Percentiles rank a stretch among this genome's conserved stretches.
phyloP scores from a whole-genome alignment of 1,284 basidiomycete species.

The Apiotrichum akiyoshidainum region DNA sequence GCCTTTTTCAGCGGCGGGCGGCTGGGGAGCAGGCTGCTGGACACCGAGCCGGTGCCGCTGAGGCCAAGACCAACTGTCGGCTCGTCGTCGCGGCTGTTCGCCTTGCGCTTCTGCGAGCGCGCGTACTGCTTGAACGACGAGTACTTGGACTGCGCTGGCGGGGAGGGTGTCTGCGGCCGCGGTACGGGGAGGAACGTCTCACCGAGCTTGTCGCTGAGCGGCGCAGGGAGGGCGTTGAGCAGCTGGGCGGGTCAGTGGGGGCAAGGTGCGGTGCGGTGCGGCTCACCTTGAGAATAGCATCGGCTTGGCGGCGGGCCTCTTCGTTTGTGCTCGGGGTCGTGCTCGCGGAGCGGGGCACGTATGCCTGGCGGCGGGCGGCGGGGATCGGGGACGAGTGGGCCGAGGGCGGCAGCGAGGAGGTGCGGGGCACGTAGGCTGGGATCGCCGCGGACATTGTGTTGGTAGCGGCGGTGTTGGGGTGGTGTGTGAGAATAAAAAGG shows the following conservation, averaged over 20 bases:
- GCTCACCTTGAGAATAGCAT: conserved; percentile 39
- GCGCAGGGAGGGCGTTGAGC: conserved; percentile 35
- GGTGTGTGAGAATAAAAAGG: neutral
- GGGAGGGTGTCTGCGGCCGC: conserved; percentile 16
- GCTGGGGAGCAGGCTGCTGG: neutral
- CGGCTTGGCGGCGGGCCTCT: conserved; percentile 23
- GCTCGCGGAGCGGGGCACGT: conserved; percentile 12
- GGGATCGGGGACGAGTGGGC: conserved; percentile 8
- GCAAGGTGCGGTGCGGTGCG: neutral
- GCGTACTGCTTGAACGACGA: conserved; percentile 19
- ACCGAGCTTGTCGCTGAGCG: conserved; percentile 33
- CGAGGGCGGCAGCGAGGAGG: conserved; percentile 16
- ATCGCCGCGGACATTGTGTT: conserved; percentile 19
- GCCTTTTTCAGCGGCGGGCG: conserved; percentile 19
- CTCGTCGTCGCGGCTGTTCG: conserved; percentile 5
- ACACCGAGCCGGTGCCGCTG: conserved; percentile 9
- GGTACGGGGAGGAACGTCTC: conserved; percentile 33
- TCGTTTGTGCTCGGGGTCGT: conserved; percentile 13
- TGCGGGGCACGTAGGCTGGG: conserved; percentile 22
- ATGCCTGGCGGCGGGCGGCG: conserved; percentile 10
- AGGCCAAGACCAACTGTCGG: conserved; percentile 25
- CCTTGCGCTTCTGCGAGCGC: conserved; percentile 19
- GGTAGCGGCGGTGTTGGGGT: neutral
- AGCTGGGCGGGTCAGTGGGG: conserved; percentile 24
- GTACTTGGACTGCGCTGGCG: conserved; percentile 17